Evolutionary conservation across 106 monocot genomes (phyloP), one percentile per base, ranked within the genome.

Genomic region (Platanthera zijinensis): DNA sequence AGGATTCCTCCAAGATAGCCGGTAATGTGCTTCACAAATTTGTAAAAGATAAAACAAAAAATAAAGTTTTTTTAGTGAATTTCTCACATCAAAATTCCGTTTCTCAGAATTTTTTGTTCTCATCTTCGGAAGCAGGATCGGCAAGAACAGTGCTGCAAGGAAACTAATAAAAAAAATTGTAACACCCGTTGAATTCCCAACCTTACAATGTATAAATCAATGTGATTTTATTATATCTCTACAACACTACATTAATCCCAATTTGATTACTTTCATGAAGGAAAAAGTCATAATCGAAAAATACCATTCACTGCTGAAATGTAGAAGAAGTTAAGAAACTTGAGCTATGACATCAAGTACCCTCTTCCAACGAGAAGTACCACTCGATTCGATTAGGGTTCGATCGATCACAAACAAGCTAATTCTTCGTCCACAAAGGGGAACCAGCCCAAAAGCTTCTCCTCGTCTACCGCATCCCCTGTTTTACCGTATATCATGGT

Each of bases 361-460:
- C 67, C 32, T 39, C 32, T 67, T 25, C 32, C 25, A 67, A 12
- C 4, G 39, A 30, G 32, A 4, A 30, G 67, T 10, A 13, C 32
- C 30, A 61, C 21, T 39, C 39, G n/a, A n/a, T n/a, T 61, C 66
- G 32, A 66, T 10, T 4, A 6, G 30, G 30, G 13, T 30, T 50
- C 7, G 50, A 51, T 25, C n/a, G n/a, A 25, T 72, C 72, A 72
- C 11, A 69, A 72, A 53, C 63, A 69, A 22, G 39, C n/a, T 63
- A 84, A 84, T 68, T 84, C 66, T 52, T 84, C 84, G 1, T 80
- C 80, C 5, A 51, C 80, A 76, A 84, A 84, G 5, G 84, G 84
- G 78, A 81, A 81, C 84, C 84, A 84, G 3, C 84, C 84, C 74
- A 78, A 50, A 46, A 84, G 84, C 68, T 51, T 56, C 59, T 84